Evolutionary conservation across 805 yeast genomes (phyloP), one percentile per base, ranked within the genome.

Genomic region (Sporopachydermia quercuum): DNA sequence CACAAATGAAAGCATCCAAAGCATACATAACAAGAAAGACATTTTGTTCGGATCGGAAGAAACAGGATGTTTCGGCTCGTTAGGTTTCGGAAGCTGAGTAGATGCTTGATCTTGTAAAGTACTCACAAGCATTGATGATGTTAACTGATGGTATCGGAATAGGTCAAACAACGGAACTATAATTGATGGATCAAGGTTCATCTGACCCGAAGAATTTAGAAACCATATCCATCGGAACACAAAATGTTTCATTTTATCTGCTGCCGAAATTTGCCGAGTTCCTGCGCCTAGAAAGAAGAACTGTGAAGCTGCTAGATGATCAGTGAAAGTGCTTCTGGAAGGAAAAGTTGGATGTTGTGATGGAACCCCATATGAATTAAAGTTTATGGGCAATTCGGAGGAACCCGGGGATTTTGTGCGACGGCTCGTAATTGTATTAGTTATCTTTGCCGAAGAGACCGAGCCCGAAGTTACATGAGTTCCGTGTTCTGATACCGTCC

Each of bases 111-210:
- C 30, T n/a, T 8, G 30, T n/a, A 23, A 23, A 23, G 30, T 23
- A 23, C 30, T 8, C 30, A 23, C 30, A 8, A 23, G n/a, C 30
- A 23, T 23, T n/a, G 30, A n/a, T 8, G 30, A 23, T 8, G 30
- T 23, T 23, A 23, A n/a, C 30, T 23, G 30, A n/a, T 23, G 30
- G n/a, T 23, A 23, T 23, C 30, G 30, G 30, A 23, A 23, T 23
- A 23, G n/a, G n/a, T 23, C 30, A 23, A 23, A 23, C 30, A 23
- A 23, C n/a, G 13, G 13, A n/a, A 8, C 30, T 8, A 23, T n/a
- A 8, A 8, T n/a, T 8, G 30, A 23, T 8, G 30, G 13, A 8
- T n/a, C 13, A n/a, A 23, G 30, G 13, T 8, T 8, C 30, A 23
- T 23, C 8, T 23, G 30, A 8, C n/a, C n/a, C 13, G 8, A n/a